phyloP scores from a whole-genome alignment of 1,139 yeast genomes.

The Suhomyces atakaporum region DNA sequence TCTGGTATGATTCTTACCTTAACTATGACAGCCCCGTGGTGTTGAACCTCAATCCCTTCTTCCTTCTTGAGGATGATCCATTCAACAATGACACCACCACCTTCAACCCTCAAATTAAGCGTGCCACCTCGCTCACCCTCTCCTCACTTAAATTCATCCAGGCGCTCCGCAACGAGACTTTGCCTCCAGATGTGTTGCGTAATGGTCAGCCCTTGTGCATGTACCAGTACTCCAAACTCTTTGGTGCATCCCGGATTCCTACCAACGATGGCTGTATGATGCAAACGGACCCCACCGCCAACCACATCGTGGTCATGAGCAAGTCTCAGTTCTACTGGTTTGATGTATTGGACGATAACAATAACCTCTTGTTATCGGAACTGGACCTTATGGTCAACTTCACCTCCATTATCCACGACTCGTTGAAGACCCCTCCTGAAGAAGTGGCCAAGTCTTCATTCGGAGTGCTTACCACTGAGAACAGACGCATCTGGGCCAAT shows the following conservation, averaged over 20 bases:
- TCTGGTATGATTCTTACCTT: slow-evolving; percentile 89
- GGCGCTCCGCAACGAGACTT: slow-evolving; percentile 72
- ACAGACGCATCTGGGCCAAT: slow-evolving; percentile 81
- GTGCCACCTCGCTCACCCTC: slow-evolving; percentile 80
- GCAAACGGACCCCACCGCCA: slow-evolving; percentile 75
- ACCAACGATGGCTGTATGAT: slow-evolving; percentile 76
- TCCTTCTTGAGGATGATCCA: slow-evolving; percentile 86
- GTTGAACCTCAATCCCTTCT: slow-evolving; percentile 82
- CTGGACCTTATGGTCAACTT: slow-evolving; percentile 75
- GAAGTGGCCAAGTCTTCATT: slow-evolving; percentile 82
- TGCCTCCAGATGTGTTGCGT: slow-evolving; percentile 70
- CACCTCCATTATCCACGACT: slow-evolving; percentile 73
- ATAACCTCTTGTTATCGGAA: slow-evolving; percentile 70
- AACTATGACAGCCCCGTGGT: slow-evolving; percentile 89
- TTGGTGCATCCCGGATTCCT: slow-evolving; percentile 87
- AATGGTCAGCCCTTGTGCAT: slow-evolving; percentile 74
- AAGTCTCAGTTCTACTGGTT: slow-evolving; percentile 93
- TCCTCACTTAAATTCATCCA: slow-evolving; percentile 78
- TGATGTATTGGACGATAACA: slow-evolving; percentile 75
- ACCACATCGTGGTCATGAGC: slow-evolving; percentile 81
- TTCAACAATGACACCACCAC: slow-evolving; percentile 61
- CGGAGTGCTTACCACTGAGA: slow-evolving; percentile 88
- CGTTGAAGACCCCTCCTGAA: slow-evolving; percentile 55
- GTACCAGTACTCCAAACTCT: slow-evolving; percentile 85
- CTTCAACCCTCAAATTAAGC: slow-evolving; percentile 65